Percentiles rank a stretch among this genome's conserved stretches.
phyloP scores from a whole-genome alignment of 1,284 basidiomycete species.

The Puccinia novopanici region DNA sequence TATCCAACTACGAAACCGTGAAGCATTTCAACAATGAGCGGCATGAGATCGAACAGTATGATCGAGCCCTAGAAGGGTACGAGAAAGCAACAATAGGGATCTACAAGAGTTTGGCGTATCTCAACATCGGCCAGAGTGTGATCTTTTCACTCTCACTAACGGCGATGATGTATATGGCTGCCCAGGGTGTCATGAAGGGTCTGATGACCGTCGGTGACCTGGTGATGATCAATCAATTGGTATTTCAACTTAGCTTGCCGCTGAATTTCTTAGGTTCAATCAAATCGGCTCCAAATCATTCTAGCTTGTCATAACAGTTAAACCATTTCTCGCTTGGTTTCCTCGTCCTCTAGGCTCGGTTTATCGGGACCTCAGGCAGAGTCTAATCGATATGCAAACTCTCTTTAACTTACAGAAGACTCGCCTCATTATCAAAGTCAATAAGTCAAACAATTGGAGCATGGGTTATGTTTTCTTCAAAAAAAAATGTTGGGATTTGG shows the following conservation, averaged over 20 bases:
- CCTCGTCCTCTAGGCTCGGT: conserved; percentile 30
- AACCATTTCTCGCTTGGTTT: neutral
- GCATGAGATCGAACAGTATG: conserved; percentile 49
- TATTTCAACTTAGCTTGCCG: conserved; percentile 51
- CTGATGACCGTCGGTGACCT: conserved; percentile 49
- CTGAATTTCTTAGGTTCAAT: conserved; percentile 29
- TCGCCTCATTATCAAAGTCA: conserved; percentile 41
- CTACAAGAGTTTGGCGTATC: conserved; percentile 41
- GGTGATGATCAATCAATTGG: conserved; percentile 50
- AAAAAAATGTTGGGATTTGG: no score
- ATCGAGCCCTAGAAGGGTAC: conserved; percentile 37
- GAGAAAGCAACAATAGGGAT: conserved; percentile 47
- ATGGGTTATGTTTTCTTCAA: neutral
- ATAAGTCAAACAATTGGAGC: neutral
- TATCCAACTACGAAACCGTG: conserved; percentile 50
- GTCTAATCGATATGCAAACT: conserved; percentile 50
- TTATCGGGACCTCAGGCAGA: conserved; percentile 51
- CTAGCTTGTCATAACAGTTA: conserved; percentile 17
- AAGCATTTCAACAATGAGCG: conserved; percentile 50
- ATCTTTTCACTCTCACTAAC: conserved; percentile 48
- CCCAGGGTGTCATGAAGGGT: conserved; percentile 45
- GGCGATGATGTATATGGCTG: conserved; percentile 51
- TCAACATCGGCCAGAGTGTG: conserved; percentile 47
- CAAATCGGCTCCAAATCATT: conserved; percentile 21
- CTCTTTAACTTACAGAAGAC: conserved; percentile 47